Percentiles rank a stretch among this genome's conserved stretches.
These are phyloP conservation scores for slime mould (Dictyostelium discoideum) DNA, from an alignment of 78 protist genomes.

Conservation along the genomic window DNA sequence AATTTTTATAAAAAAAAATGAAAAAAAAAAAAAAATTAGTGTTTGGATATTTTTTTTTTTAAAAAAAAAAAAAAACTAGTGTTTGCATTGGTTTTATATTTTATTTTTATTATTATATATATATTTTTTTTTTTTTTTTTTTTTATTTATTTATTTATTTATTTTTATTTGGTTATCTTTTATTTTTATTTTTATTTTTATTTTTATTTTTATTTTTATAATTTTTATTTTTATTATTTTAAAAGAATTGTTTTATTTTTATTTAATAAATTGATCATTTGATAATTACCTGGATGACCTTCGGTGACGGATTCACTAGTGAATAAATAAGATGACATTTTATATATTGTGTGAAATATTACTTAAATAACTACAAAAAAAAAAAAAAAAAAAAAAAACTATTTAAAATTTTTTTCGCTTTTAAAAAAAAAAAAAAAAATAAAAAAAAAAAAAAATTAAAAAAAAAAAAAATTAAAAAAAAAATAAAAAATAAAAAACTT, in stretches of 20 bases:
- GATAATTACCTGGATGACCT: conserved; percentile 96
- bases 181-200: not conserved
- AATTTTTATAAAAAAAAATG: not conserved
- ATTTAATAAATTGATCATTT: not conserved
- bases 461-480: not conserved
- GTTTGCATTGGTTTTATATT: too few species aligned
- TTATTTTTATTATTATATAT: too few species aligned
- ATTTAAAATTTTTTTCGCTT: not conserved
- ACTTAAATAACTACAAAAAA: not conserved
- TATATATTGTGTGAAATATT: not conserved
- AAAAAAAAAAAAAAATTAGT: not conserved
- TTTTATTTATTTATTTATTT: too few species aligned
- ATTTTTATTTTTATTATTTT: not conserved
- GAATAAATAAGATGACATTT: conserved; percentile 88
- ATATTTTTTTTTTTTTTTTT: too few species aligned
- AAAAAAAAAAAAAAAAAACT: not conserved
- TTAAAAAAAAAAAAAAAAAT: not conserved
- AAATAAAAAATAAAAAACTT: too few species aligned
- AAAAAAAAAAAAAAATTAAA: not conserved
- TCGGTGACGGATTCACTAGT: conserved; percentile 99
- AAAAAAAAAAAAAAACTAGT: too few species aligned
- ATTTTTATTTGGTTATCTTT: too few species aligned
- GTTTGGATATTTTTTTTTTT: too few species aligned
- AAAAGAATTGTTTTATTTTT: not conserved
- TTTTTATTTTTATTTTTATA: not conserved